phyloP scores from a whole-genome alignment of 768 basidiomycete genomes.

The Suillus ampliporus region DNA sequence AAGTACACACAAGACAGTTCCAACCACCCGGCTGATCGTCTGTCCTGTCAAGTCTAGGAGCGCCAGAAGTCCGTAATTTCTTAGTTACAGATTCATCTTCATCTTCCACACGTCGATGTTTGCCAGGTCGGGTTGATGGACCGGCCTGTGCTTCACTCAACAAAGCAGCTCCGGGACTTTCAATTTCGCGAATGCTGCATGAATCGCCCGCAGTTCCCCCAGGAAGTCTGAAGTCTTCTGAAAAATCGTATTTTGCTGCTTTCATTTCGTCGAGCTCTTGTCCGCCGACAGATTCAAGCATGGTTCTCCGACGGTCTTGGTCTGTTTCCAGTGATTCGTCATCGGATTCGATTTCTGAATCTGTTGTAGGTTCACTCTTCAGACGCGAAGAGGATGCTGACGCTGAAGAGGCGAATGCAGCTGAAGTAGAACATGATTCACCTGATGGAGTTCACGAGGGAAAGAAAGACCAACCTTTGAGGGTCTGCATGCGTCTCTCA shows the following conservation, averaged over 20 bases:
- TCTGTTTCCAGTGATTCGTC: slow-evolving; percentile 52
- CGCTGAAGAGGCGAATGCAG: background rate
- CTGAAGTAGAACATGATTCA: background rate
- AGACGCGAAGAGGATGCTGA: slow-evolving; percentile 14
- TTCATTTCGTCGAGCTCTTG: slow-evolving; percentile 51
- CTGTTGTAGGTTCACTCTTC: slow-evolving; percentile 26
- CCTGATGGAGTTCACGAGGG: slow-evolving; percentile 12
- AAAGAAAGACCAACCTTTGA: slow-evolving; percentile 44
- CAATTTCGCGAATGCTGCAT: background rate
- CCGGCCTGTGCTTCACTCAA: background rate
- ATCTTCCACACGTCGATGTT: slow-evolving; percentile 26
- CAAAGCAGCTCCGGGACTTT: slow-evolving; percentile 4
- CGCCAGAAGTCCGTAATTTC: slow-evolving; percentile 21
- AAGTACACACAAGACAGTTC: slow-evolving; percentile 65
- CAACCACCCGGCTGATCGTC: slow-evolving; percentile 45
- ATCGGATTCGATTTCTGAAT: slow-evolving; percentile 44
- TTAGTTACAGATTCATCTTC: slow-evolving; percentile 26
- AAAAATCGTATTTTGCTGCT: slow-evolving; percentile 49
- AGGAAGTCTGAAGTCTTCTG: slow-evolving; percentile 56
- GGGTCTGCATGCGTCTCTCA: slow-evolving; percentile 59
- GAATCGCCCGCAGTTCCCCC: slow-evolving; percentile 8
- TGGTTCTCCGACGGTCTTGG: slow-evolving; percentile 53
- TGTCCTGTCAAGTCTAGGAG: slow-evolving; percentile 34
- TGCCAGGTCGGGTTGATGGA: slow-evolving; percentile 17
- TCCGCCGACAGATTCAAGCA: slow-evolving; percentile 53